Evolutionary conservation across 768 basidiomycete genomes (phyloP), one percentile per base, ranked within the genome.

Genomic region (Pisolithus marmoratus): DNA sequence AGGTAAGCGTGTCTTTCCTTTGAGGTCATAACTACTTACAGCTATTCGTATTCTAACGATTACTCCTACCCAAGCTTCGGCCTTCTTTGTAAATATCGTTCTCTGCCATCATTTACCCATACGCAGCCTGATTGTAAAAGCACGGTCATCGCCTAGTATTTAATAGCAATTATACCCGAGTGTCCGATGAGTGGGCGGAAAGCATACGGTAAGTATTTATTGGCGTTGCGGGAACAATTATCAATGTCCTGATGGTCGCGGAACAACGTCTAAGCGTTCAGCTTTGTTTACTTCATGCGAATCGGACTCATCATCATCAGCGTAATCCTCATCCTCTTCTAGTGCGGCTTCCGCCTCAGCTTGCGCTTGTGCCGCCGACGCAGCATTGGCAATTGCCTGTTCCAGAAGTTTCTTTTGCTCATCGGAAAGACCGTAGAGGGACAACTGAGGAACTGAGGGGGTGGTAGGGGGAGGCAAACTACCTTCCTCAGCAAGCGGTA

Each of bases 341-440:
- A 85, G 62, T 0, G 84, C 84, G 3, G 86, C 85, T 57, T 89
- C 85, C 0, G 86, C 87, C 56, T 89, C 87, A 0, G 87, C 87
- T 59, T 87, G 85, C 19, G 85, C 83, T 57, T 87, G 85, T 1
- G 87, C 87, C 29, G 84, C 84, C 34, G 79, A 79, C 9, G 87
- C 83, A 1, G 87, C 87, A 58, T 76, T 85, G 24, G 84, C 82
- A 46, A 90, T 87, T 0, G 87, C 87, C 54, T 82, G 77, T 62
- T 88, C 85, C 15, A 90, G 70, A 55, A 85, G 64, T 53, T 74
- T 78, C 4, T 84, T 76, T 65, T 89, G 87, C 56, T 87, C 85
- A 46, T 83, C 83, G 1, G 86, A 87, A 38, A 89, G 71, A 29
- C 85, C 86, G 49, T 85, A 84, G 62, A 83, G 74, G 3, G 85